Evolutionary conservation across 2,329 filamentous ascomycete genomes (phyloP).

Genomic region (Pyricularia grisea): DNA sequence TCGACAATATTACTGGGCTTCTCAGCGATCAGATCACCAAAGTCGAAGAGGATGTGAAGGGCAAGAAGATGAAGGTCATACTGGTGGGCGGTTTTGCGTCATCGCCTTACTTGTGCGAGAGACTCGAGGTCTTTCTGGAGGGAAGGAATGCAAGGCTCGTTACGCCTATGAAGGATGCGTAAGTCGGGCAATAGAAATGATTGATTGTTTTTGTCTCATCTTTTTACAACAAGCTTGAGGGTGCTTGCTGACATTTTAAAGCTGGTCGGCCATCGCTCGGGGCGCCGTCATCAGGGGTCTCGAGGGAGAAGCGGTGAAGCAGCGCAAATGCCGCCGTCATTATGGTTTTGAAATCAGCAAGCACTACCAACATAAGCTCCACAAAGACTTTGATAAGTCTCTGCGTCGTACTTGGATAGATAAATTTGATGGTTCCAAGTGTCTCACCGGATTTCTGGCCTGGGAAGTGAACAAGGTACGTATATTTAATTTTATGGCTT

Average conservation of each 20-base stretch:
- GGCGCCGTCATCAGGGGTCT: neutral
- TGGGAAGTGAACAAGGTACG: neutral
- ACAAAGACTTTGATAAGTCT: neutral
- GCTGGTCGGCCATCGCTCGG: neutral
- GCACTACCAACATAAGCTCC: neutral
- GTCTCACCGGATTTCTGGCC: neutral
- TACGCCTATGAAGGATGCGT: neutral
- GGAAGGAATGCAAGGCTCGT: neutral
- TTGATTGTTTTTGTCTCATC: no score
- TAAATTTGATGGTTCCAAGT: neutral
- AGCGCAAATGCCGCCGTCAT: neutral
- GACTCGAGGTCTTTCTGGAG: neutral
- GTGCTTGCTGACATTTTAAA: neutral
- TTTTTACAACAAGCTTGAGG: neutral
- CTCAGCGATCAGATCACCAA: neutral
- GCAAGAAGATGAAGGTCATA: neutral
- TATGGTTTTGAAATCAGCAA: neutral
- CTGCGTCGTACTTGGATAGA: neutral
- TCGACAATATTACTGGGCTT: neutral
- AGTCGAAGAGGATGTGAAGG: neutral
- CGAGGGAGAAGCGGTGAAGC: neutral
- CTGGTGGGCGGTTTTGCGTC: neutral
- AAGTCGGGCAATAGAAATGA: neutral
- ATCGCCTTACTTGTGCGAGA: conserved; percentile 1
- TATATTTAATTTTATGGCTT: neutral